phyloP scores from a whole-genome alignment of 108 stramenopile species.

The Asterionellopsis glacialis region DNA sequence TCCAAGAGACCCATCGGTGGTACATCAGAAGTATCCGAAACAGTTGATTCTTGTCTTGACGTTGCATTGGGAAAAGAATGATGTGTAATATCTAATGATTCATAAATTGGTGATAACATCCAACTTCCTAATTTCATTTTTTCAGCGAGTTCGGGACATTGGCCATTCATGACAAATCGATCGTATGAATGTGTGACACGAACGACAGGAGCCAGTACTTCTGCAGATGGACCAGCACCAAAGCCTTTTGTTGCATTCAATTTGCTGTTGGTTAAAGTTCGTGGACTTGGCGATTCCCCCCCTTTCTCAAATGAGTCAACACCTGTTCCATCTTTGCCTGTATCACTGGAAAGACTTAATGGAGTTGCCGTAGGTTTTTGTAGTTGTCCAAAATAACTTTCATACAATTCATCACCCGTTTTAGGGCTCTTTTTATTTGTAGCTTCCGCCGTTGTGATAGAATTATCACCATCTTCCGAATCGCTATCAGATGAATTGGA shows the following conservation, averaged over 20 bases:
- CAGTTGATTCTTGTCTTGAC: too few species aligned
- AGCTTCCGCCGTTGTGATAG: slow-evolving; percentile 14
- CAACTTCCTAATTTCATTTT: slow-evolving; percentile 33
- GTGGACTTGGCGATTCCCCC: too few species aligned
- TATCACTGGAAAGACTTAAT: not conserved
- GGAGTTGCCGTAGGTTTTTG: not conserved
- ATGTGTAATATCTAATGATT: too few species aligned
- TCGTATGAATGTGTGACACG: slow-evolving; percentile 32
- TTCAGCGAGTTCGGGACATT: slow-evolving; percentile 48
- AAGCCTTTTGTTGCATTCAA: slow-evolving; percentile 3
- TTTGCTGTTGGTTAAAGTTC: not conserved
- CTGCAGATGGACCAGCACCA: slow-evolving; percentile 45
- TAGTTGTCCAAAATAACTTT: slow-evolving; percentile 26
- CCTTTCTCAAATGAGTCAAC: not conserved
- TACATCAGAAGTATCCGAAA: too few species aligned
- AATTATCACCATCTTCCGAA: slow-evolving; percentile 21
- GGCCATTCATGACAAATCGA: slow-evolving; percentile 36
- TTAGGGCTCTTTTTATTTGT: slow-evolving; percentile 12
- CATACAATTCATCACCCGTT: slow-evolving; percentile 23
- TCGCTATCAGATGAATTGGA: slow-evolving; percentile 34
- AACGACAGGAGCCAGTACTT: slow-evolving; percentile 63
- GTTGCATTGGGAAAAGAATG: too few species aligned
- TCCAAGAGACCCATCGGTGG: too few species aligned
- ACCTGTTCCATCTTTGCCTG: not conserved
- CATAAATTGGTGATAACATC: slow-evolving; percentile 1